phyloP scores from a whole-genome alignment of 2,329 filamentous ascomycete species.

The Trichoderma sp. region DNA sequence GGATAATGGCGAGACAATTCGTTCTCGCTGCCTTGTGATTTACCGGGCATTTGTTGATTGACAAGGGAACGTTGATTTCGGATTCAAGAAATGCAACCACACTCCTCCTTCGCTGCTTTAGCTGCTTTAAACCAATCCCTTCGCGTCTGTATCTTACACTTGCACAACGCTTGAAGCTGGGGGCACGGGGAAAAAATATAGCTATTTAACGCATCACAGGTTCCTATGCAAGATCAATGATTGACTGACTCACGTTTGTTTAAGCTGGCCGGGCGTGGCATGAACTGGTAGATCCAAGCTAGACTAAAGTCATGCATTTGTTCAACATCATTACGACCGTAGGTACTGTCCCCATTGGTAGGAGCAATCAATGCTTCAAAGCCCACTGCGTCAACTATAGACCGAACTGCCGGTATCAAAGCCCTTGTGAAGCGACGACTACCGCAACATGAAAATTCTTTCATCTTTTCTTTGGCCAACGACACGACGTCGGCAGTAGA shows the following conservation, averaged over 20 bases:
- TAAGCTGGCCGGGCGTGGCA: neutral
- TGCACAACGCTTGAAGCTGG: neutral
- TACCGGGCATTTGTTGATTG: neutral
- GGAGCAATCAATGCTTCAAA: too few species aligned
- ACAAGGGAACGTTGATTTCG: neutral
- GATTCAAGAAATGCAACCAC: neutral
- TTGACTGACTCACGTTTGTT: neutral
- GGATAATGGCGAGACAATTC: neutral
- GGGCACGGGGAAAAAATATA: too few species aligned
- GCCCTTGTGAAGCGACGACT: slow-evolving; percentile 21
- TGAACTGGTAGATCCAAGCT: neutral
- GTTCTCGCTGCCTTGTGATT: neutral
- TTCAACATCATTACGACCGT: too few species aligned
- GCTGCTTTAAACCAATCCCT: neutral
- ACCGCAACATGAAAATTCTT: slow-evolving; percentile 20
- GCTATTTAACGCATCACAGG: too few species aligned
- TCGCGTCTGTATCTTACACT: neutral
- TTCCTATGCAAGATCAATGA: neutral
- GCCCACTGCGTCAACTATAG: neutral
- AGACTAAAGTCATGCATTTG: neutral
- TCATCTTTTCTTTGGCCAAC: slow-evolving; percentile 13
- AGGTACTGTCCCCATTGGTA: neutral
- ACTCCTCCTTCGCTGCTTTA: neutral
- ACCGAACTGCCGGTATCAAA: slow-evolving; percentile 11
- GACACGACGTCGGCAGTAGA: neutral